A percentile compares a stretch with the other conserved stretches of the same genome.
phyloP scores from a whole-genome alignment of 2,329 filamentous ascomycete genomes.

The Blastomyces parvus region DNA sequence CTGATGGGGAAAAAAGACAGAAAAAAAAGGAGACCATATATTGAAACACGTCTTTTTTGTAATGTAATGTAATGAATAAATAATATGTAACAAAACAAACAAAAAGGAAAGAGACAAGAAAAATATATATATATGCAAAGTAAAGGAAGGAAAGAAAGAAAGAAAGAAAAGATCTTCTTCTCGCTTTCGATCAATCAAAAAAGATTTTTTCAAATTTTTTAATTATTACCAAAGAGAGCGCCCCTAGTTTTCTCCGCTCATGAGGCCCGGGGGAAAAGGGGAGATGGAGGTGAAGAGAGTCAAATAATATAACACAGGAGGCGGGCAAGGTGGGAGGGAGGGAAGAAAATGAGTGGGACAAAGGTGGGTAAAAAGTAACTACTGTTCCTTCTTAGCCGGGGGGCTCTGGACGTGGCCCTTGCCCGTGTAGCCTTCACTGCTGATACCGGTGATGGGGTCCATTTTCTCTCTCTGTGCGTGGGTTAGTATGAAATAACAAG shows the following conservation, averaged over 20 bases:
- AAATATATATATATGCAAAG: background rate
- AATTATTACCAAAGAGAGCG: background rate
- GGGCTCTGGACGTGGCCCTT: constrained; percentile 65
- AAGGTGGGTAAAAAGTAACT: background rate
- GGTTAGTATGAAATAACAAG: constrained; percentile 11
- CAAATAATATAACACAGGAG: background rate
- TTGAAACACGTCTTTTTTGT: background rate
- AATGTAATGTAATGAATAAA: background rate
- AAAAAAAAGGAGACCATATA: background rate
- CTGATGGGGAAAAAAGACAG: too few species aligned
- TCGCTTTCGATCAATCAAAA: background rate
- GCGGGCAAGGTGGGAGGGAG: background rate
- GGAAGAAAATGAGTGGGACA: background rate
- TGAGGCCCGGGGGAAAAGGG: background rate
- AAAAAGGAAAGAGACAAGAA: background rate
- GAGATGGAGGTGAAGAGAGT: background rate
- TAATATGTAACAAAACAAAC: too few species aligned
- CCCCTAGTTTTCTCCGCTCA: background rate
- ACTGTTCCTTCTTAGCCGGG: constrained; percentile 28
- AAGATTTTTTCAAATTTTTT: background rate
- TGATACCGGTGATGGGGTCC: constrained; percentile 78
- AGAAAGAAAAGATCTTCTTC: background rate
- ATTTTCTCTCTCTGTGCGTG: constrained; percentile 63
- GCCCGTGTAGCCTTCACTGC: constrained; percentile 68
- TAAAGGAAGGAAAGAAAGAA: background rate